These are phyloP conservation scores for Oemleria cerasiformis DNA, from an alignment of 306 rosid genomes.

Conservation along the genomic window DNA sequence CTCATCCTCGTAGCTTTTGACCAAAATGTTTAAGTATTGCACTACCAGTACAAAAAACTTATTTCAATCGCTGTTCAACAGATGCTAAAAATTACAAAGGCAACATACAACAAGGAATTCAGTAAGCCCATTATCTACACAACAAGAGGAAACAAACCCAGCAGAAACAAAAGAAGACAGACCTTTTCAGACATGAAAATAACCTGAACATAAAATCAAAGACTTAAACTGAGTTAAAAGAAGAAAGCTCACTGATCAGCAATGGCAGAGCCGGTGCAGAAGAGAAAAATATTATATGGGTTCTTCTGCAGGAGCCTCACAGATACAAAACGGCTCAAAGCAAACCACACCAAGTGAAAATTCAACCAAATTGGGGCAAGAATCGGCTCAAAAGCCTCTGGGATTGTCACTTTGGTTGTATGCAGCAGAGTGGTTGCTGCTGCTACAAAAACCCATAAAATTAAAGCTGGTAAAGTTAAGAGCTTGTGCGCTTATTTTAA, in stretches of 20 bases:
- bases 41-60: not conserved
- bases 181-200: not conserved
- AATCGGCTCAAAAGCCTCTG: constrained; percentile 8
- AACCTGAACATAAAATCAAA: constrained; percentile 11
- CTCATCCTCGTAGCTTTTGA: not conserved
- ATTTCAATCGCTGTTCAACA: not conserved
- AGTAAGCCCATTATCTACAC: not conserved
- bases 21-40: not conserved
- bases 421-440: constrained; percentile 11
- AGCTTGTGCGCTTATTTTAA: constrained; percentile 24
- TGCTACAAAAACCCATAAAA: constrained; percentile 6
- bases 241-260: constrained; percentile 13
- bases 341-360: constrained; percentile 6
- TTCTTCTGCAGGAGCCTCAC: constrained; percentile 1
- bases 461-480: constrained; percentile 13
- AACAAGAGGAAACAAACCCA: not conserved
- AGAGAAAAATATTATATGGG: not conserved
- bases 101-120: not conserved
- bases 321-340: not conserved
- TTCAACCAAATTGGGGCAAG: not conserved
- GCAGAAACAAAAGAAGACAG: constrained; percentile 1
- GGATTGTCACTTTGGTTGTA: constrained; percentile 11
- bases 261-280: not conserved
- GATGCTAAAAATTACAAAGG: not conserved
- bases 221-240: not conserved